Conservation (phyloP, 805 yeast species). For the Yarrowia sp. region DNA sequence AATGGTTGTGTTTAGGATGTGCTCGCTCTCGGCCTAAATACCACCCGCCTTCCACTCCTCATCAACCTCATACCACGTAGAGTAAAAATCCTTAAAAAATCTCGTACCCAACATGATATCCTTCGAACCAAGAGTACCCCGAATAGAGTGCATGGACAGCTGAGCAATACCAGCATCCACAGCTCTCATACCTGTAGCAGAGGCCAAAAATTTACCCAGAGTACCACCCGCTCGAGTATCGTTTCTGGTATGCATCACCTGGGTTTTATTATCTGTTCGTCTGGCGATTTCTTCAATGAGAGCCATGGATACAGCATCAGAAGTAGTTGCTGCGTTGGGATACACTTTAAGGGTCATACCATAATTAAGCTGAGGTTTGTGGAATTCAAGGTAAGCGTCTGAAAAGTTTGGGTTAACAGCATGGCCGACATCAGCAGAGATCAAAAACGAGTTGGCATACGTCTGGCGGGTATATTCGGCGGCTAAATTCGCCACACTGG, state of each 20-base stretch:
- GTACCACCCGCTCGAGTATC: slow-evolving; percentile 86
- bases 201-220: slow-evolving; percentile 61
- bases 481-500: slow-evolving; percentile 19
- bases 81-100: slow-evolving; percentile 68
- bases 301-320: slow-evolving; percentile 72
- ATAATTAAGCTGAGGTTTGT: slow-evolving; percentile 74
- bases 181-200: slow-evolving; percentile 48
- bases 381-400: slow-evolving; percentile 66
- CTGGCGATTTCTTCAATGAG: slow-evolving; percentile 68
- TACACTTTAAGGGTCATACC: slow-evolving; percentile 72
- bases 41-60: slow-evolving; percentile 36
- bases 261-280: slow-evolving; percentile 61
- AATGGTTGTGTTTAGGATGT: too few species aligned
- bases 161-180: slow-evolving; percentile 82
- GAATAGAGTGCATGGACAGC: slow-evolving; percentile 80
- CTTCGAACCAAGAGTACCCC: slow-evolving; percentile 75
- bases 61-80: slow-evolving; percentile 60
- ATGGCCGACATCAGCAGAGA: slow-evolving; percentile 84
- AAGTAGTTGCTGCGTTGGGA: slow-evolving; percentile 80
- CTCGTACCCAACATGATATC: slow-evolving; percentile 74
- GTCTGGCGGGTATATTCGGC: slow-evolving; percentile 43
- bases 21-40: slow-evolving; percentile 27
- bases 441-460: slow-evolving; percentile 72
- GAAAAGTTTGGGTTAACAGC: slow-evolving; percentile 69
- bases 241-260: slow-evolving; percentile 81